Conservation (phyloP, 495 filamentous ascomycete species). For the Penicillium robsamsonii region DNA sequence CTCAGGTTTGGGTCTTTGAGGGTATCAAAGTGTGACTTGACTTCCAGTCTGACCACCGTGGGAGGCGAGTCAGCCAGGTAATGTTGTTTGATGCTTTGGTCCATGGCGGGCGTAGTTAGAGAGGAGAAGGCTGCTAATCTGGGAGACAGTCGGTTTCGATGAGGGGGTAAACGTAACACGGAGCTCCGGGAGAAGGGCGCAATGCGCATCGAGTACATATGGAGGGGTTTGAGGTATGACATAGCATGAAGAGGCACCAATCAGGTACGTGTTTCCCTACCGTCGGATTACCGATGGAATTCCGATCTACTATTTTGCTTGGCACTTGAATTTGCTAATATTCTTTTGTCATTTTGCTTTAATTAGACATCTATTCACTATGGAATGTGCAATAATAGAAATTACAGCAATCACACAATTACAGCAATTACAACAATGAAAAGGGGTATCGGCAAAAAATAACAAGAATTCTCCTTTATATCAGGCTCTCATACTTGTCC, state of each 20-base stretch:
- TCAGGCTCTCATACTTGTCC: conserved; percentile 78
- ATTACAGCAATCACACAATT: not conserved
- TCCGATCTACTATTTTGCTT: conserved; percentile 10
- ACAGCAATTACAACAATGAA: conserved; percentile 11
- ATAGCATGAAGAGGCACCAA: conserved; percentile 18
- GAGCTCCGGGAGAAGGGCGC: conserved; percentile 33
- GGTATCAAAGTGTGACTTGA: conserved; percentile 86
- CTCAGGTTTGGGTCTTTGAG: conserved; percentile 66
- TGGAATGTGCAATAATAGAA: conserved; percentile 3
- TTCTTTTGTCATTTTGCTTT: not conserved
- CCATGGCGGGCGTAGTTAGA: conserved; percentile 32
- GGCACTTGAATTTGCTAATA: not conserved
- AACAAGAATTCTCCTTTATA: conserved; percentile 42
- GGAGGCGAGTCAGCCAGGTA: conserved; percentile 91
- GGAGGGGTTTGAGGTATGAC: conserved; percentile 23
- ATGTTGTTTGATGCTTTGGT: conserved; percentile 51
- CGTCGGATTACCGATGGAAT: conserved; percentile 10
- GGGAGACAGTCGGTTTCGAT: conserved; percentile 13
- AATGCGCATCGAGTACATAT: conserved; percentile 31
- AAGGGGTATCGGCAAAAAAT: conserved; percentile 4
- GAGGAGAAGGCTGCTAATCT: conserved; percentile 18
- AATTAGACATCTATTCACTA: conserved; percentile 8
- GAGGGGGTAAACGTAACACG: conserved; percentile 31
- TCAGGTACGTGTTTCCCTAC: conserved; percentile 13
- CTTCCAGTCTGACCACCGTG: conserved; percentile 76